Percentiles rank a stretch among this genome's conserved stretches.
These are phyloP conservation scores for Rhamnella rubrinervis DNA, from an alignment of 331 rosid species.

Conservation along the genomic window DNA sequence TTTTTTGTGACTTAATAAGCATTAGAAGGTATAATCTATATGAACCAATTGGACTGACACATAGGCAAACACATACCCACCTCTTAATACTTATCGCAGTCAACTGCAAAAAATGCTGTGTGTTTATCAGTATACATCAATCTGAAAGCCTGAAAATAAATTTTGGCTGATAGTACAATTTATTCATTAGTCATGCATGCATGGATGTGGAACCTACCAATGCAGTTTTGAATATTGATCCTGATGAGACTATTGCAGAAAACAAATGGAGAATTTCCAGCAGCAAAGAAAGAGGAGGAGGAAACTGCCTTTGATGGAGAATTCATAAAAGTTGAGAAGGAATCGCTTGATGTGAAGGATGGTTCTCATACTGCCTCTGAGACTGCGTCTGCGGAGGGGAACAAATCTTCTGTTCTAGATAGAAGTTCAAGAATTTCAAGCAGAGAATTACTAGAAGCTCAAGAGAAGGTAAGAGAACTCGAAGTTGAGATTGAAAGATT, in stretches of 20 bases:
- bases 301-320: slow-evolving; percentile 84
- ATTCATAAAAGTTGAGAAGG: slow-evolving; percentile 92
- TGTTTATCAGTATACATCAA: neutral
- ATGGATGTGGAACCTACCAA: neutral
- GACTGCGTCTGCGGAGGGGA: slow-evolving; percentile 26
- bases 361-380: slow-evolving; percentile 23
- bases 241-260: slow-evolving; percentile 39
- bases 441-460: slow-evolving; percentile 80
- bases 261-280: slow-evolving; percentile 43
- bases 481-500: slow-evolving; percentile 62
- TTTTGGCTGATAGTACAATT: neutral
- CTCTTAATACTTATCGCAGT: no score
- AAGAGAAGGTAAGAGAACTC: slow-evolving; percentile 79
- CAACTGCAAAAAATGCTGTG: neutral
- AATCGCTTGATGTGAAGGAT: slow-evolving; percentile 48
- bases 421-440: slow-evolving; percentile 54
- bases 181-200: neutral
- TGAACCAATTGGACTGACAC: neutral
- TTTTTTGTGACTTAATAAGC: neutral
- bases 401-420: slow-evolving; percentile 38
- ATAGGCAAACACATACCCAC: no score
- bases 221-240: slow-evolving; percentile 9
- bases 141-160: neutral
- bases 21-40: neutral
- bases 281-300: slow-evolving; percentile 77